phyloP scores from a whole-genome alignment of 495 filamentous ascomycete species.

The Lepidopterella palustris region DNA sequence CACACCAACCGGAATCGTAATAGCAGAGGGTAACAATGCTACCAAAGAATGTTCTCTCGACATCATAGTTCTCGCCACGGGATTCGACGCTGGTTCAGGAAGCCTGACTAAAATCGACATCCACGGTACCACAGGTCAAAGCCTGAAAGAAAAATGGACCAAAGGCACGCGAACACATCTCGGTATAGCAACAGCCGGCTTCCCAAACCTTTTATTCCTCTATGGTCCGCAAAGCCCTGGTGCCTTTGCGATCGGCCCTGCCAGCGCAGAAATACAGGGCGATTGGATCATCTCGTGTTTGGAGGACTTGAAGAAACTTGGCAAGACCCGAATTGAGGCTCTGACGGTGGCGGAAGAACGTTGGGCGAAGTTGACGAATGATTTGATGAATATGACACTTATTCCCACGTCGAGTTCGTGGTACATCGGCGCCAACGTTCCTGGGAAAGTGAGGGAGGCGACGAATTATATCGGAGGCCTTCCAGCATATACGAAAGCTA shows the following conservation, averaged over 20 bases:
- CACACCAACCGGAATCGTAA: conserved; percentile 20
- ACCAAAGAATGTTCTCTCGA: conserved; percentile 15
- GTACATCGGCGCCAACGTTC: conserved; percentile 23
- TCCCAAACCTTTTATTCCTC: conserved; percentile 40
- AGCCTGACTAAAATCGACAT: conserved; percentile 35
- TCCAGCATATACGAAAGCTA: too few species aligned
- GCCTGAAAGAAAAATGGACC: conserved; percentile 30
- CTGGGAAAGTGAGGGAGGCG: conserved; percentile 18
- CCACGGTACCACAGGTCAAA: conserved; percentile 21
- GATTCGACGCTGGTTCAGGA: conserved; percentile 37
- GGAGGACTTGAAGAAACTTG: not conserved
- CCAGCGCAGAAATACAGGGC: conserved; percentile 8
- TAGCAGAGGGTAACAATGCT: not conserved
- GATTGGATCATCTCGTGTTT: conserved; percentile 2
- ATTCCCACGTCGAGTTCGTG: conserved; percentile 6
- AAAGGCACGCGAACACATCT: conserved; percentile 31
- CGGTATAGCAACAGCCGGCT: conserved; percentile 24
- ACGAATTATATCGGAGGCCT: conserved; percentile 18
- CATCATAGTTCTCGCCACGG: conserved; percentile 29
- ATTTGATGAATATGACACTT: not conserved
- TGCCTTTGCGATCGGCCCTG: conserved; percentile 15
- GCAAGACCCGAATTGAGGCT: conserved; percentile 1
- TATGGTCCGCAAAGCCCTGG: conserved; percentile 34
- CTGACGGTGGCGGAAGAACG: not conserved
- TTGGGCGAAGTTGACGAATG: conserved; percentile 5